Base-by-base conservation (phyloP, 768 basidiomycete species). In the Dacryopinax primogenitus region DNA sequence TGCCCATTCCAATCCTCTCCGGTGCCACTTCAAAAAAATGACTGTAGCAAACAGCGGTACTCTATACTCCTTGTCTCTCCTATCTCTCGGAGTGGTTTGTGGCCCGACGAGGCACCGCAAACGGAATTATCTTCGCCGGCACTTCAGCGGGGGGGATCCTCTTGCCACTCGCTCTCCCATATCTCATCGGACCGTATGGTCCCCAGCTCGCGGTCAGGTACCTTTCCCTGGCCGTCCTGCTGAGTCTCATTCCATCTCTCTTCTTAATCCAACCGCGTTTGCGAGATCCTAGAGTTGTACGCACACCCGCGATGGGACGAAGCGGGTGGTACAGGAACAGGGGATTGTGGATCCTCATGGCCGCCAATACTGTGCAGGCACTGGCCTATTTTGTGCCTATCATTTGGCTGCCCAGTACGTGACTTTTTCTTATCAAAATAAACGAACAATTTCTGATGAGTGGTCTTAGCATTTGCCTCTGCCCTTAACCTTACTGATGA, bases 41-140 rank as follows among this genome's bases (percentile, higher is more conserved):
- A 15, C 13, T 62, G 61, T 41, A n/a, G n/a, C n/a, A n/a, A n/a
- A n/a, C 44, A 71, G 73, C 68, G 2, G 33, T 74, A 1, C 39
- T 76, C 13, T 76, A 73, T 45, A 41, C 68, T 6, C 69, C 73
- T 0, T 71, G 69, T 58, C 67, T 75, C 12, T 70, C 70, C 4
- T 72, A 70, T 62, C 62, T 76, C 35, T 67, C 75, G 0, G 75
- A 76, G 66, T 76, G 75, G 75, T 76, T 76, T 63, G 69, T 72
- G 23, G 63, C 65, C 1, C 70, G 72, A 2, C 65, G 75, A 45
- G 75, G 74, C 1, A 68, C 73, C 3, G 75, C 75, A 3, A 74
- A 73, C 35, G 75, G 75, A 1, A 71, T 74, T 30, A 68, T 76
- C 30, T 74, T 73, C 62, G 72, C 73, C 32, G 75, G 75, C 68